A percentile compares a stretch with the other conserved stretches of the same genome.
Evolutionary conservation across 2,329 filamentous ascomycete genomes (phyloP).

Genomic region (Claviceps pazoutovae): DNA sequence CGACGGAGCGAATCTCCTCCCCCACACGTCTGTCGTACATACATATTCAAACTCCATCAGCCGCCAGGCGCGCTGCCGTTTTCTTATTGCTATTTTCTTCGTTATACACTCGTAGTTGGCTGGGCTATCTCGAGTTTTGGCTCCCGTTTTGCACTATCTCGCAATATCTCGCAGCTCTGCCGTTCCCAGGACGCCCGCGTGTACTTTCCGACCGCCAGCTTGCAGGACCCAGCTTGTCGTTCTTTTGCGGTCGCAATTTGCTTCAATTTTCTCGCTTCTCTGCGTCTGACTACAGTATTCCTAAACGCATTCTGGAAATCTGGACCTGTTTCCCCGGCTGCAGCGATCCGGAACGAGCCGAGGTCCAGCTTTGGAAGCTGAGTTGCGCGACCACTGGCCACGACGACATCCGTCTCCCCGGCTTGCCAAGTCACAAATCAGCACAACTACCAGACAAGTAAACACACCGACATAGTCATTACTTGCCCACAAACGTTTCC

Average conservation of each 20-base stretch:
- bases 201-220: too few relatives aligned
- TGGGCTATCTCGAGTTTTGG: conserved; percentile 11
- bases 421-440: too few relatives aligned
- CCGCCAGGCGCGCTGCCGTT: conserved; percentile 1
- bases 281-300: background rate
- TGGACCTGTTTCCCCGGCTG: background rate
- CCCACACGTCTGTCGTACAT: too few relatives aligned
- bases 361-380: background rate
- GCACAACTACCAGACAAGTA: background rate
- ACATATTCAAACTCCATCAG: background rate
- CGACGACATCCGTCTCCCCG: background rate
- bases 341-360: background rate
- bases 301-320: too few relatives aligned
- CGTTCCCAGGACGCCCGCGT: background rate
- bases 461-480: background rate
- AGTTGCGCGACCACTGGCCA: background rate
- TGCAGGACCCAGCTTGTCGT: background rate
- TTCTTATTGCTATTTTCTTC: background rate
- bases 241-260: background rate
- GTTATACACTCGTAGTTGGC: conserved; percentile 18
- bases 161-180: background rate
- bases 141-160: too few relatives aligned
- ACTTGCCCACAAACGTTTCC: background rate
- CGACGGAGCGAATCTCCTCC: too few relatives aligned
- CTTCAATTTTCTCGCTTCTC: background rate